Evolutionary conservation across 2,329 filamentous ascomycete genomes (phyloP).

Genomic region (Sporothrix brasiliensis): DNA sequence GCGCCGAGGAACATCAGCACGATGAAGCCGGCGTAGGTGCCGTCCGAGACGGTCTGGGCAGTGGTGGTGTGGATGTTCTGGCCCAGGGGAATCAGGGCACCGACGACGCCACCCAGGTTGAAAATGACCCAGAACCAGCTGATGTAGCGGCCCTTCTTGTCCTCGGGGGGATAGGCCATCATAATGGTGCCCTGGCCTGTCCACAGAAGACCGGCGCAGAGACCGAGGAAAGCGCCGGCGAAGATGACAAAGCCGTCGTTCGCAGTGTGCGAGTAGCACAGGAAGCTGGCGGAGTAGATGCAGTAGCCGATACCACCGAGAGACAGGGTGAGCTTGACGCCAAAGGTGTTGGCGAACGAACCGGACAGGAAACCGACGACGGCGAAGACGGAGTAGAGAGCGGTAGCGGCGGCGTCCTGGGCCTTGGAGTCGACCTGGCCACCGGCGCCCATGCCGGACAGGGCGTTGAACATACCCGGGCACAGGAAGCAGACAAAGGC

Average conservation of each 20-base stretch:
- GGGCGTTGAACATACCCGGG: constrained; percentile 41
- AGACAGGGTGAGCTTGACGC: constrained; percentile 67
- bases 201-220: constrained; percentile 81
- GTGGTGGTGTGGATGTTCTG: constrained; percentile 61
- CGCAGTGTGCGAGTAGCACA: constrained; percentile 68
- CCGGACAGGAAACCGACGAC: constrained; percentile 71
- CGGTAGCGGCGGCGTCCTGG: constrained; percentile 45
- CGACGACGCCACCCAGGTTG: constrained; percentile 88
- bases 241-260: constrained; percentile 75
- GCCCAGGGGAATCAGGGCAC: constrained; percentile 73
- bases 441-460: constrained; percentile 39
- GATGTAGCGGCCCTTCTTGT: constrained; percentile 84
- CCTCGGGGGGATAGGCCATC: constrained; percentile 85
- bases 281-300: constrained; percentile 71
- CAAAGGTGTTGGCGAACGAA: constrained; percentile 76
- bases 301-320: constrained; percentile 78
- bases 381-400: constrained; percentile 56
- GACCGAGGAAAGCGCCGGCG: constrained; percentile 72
- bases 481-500: constrained; percentile 64
- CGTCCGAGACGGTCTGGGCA: constrained; percentile 36
- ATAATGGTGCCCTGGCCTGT: constrained; percentile 82
- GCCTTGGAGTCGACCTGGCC: constrained; percentile 38
- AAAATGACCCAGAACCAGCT: constrained; percentile 95
- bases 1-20: constrained; percentile 48
- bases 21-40: constrained; percentile 39